phyloP scores from a whole-genome alignment of 2,329 filamentous ascomycete species.

The Cadophora malorum region DNA sequence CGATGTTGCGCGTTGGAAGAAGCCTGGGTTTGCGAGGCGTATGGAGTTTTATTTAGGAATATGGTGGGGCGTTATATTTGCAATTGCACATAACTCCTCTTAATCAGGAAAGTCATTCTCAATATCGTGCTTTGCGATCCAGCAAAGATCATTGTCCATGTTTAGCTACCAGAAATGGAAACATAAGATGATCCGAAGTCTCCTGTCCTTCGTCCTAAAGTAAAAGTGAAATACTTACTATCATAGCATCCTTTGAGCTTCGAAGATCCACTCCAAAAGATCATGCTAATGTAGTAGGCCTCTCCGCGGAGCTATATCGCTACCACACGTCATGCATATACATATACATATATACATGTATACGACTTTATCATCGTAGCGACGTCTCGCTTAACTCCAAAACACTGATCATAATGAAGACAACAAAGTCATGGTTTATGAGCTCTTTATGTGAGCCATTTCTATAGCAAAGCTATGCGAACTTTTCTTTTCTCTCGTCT shows the following conservation, averaged over 20 bases:
- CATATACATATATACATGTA: too few species aligned
- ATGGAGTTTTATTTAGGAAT: not conserved
- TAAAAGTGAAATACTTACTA: too few species aligned
- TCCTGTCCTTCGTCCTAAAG: too few species aligned
- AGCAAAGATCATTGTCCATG: not conserved
- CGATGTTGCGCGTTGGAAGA: not conserved
- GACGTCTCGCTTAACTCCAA: not conserved
- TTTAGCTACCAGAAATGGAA: not conserved
- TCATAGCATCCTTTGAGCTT: not conserved
- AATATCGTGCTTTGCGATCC: not conserved
- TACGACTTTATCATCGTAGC: too few species aligned
- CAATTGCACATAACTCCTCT: too few species aligned
- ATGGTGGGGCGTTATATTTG: not conserved
- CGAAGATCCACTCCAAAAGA: not conserved
- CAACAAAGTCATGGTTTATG: not conserved
- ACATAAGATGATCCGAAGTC: not conserved
- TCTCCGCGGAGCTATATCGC: not conserved
- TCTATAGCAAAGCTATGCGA: constrained; percentile 4
- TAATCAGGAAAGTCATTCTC: not conserved
- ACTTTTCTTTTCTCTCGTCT: not conserved
- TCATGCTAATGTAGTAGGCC: not conserved
- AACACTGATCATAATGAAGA: not conserved
- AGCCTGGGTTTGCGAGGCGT: not conserved
- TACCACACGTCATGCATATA: not conserved
- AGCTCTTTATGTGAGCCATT: not conserved